These are phyloP conservation scores for Kwoniella dejecticola DNA, from an alignment of 768 basidiomycete genomes.

Conservation along the genomic window DNA sequence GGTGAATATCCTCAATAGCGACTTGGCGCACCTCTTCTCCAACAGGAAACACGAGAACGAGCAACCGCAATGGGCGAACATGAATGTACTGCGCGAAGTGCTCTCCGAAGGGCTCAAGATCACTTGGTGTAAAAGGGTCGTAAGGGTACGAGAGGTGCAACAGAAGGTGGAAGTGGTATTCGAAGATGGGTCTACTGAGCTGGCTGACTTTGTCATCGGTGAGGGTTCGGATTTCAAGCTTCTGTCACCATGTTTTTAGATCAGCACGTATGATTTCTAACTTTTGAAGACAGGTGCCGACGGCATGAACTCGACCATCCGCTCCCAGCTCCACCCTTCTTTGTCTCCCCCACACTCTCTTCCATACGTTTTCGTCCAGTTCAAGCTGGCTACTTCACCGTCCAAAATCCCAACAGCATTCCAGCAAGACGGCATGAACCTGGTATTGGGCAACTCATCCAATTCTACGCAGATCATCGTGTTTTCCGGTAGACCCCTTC, in stretches of 20 bases:
- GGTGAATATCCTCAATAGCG: slow-evolving; percentile 12
- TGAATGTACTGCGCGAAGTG: slow-evolving; percentile 14
- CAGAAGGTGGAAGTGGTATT: slow-evolving; percentile 13
- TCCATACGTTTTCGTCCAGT: slow-evolving; percentile 13
- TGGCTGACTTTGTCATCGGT: slow-evolving; percentile 29
- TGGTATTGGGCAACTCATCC: slow-evolving; percentile 10
- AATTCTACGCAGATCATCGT: slow-evolving; percentile 16
- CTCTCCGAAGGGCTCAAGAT: slow-evolving; percentile 15
- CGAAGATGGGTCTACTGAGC: slow-evolving; percentile 13
- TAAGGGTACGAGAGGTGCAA: slow-evolving; percentile 3
- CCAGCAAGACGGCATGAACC: slow-evolving; percentile 16
- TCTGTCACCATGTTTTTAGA: background rate
- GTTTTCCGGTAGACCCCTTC: background rate
- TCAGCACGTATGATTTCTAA: background rate
- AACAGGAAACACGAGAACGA: slow-evolving; percentile 10
- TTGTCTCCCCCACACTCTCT: slow-evolving; percentile 16
- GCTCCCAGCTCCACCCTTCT: slow-evolving; percentile 18
- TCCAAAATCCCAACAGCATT: slow-evolving; percentile 3
- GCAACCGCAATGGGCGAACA: slow-evolving; percentile 16
- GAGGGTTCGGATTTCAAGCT: slow-evolving; percentile 3
- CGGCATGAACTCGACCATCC: slow-evolving; percentile 20
- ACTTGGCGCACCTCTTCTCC: slow-evolving; percentile 5
- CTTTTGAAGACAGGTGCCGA: slow-evolving; percentile 34
- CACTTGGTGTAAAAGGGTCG: slow-evolving; percentile 5
- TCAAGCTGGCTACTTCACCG: slow-evolving; percentile 19